These are phyloP conservation scores for Penicillium sp. DNA, from an alignment of 2,329 filamentous ascomycete species.

Conservation along the genomic window DNA sequence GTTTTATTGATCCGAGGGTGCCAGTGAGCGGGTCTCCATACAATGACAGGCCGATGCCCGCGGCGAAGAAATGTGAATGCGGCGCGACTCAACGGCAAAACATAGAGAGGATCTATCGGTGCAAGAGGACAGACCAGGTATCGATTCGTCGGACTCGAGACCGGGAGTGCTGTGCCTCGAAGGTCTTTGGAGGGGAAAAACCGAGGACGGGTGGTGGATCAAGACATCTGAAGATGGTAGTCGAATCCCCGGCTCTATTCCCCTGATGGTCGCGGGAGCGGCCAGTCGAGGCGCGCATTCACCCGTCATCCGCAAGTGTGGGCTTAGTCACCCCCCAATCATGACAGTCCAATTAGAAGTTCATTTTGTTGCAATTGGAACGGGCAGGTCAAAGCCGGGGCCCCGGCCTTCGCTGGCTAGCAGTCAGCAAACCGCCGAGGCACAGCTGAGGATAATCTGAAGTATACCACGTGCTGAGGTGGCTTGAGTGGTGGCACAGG, in stretches of 20 bases:
- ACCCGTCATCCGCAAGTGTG: slow-evolving; percentile 12
- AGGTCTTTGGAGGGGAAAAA: neutral
- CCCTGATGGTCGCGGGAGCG: slow-evolving; percentile 8
- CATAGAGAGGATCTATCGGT: slow-evolving; percentile 22
- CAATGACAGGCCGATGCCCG: slow-evolving; percentile 19
- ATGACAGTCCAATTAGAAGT: too few relatives aligned
- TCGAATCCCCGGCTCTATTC: slow-evolving; percentile 13
- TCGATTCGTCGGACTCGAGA: neutral
- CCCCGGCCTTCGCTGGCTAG: too few relatives aligned
- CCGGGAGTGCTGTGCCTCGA: neutral
- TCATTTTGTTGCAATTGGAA: too few relatives aligned
- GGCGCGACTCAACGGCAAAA: slow-evolving; percentile 8
- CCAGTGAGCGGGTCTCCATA: slow-evolving; percentile 20
- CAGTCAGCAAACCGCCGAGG: too few relatives aligned
- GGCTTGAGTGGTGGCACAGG: too few relatives aligned
- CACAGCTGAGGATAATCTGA: too few relatives aligned
- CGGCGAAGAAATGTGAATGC: slow-evolving; percentile 7
- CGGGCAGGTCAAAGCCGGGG: too few relatives aligned
- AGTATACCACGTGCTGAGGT: too few relatives aligned
- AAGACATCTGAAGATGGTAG: slow-evolving; percentile 5
- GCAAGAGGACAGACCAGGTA: slow-evolving; percentile 5
- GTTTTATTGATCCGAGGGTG: slow-evolving; percentile 17
- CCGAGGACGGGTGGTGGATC: too few relatives aligned
- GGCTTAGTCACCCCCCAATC: slow-evolving; percentile 15
- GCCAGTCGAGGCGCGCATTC: neutral